These are phyloP conservation scores for Prunus mume DNA, from an alignment of 306 rosid species.

Conservation along the genomic window DNA sequence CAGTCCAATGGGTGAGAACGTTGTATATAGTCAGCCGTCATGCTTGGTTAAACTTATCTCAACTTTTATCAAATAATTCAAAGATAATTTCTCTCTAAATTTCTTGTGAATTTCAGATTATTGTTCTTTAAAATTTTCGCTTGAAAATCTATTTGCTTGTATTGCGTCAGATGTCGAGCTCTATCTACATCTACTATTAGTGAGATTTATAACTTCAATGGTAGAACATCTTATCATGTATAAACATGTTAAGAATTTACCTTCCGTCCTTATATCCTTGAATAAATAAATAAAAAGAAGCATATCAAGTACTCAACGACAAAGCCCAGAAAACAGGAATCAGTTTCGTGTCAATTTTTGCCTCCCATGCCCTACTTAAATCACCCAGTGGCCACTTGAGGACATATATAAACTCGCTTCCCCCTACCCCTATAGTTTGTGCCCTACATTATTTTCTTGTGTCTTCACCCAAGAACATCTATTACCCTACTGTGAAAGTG, in stretches of 20 bases:
- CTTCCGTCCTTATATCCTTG: no score
- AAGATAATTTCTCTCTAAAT: no score
- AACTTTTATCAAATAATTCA: no score
- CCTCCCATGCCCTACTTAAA: not conserved
- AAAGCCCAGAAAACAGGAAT: slow-evolving; percentile 11
- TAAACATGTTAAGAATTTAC: not conserved
- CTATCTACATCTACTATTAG: not conserved
- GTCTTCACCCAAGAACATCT: not conserved
- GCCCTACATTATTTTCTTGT: not conserved
- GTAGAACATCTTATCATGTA: not conserved
- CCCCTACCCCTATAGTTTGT: not conserved
- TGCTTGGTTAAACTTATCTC: no score
- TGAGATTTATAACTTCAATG: not conserved
- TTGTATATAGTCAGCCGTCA: no score
- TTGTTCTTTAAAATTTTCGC: accelerated
- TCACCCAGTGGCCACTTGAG: not conserved
- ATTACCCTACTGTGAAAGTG: slow-evolving; percentile 13
- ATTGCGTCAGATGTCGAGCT: not conserved
- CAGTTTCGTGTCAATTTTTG: slow-evolving; percentile 10
- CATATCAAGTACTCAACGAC: not conserved
- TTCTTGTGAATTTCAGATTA: no score
- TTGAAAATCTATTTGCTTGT: no score
- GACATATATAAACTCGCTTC: slow-evolving; percentile 14
- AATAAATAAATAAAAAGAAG: not conserved
- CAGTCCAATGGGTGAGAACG: no score